Base-by-base conservation (phyloP, 192 early-diverging fungal species). In the Diversispora epigaea region DNA sequence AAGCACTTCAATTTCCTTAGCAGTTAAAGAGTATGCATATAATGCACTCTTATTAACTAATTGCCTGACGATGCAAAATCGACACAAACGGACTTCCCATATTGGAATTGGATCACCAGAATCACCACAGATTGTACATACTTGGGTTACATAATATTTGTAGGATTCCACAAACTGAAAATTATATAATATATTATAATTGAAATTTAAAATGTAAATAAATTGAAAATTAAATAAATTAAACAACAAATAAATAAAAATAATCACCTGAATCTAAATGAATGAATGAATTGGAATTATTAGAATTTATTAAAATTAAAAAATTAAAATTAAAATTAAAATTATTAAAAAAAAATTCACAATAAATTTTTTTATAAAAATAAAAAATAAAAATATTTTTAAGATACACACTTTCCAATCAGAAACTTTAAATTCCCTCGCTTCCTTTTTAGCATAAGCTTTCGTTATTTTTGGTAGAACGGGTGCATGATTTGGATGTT, bases 161-260 rank as follows among this genome's bases (percentile, higher is more conserved):
- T 64, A 75, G 10, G 73, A 52, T 75, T 75, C 73, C 4, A 75
- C 73, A 75, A 75, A 75, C 61, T 75, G 39, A 32, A 45, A 43
- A 55, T 40, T 17, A 40, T 17, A 14, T 15, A 63, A 41, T 4
- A 22, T n/a, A n/a, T n/a, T n/a, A n/a, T n/a, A n/a, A n/a, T n/a
- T n/a, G n/a, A 32, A 32, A 32, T 32, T 32, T 32, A 32, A 32
- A 32, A 32, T 32, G 25, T 32, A 32, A n/a, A 32, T 32, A 32
- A 32, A 32, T 1, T 32, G 25, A n/a, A n/a, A n/a, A n/a, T n/a
- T 32, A 32, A 32, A 1, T 1, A 32, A 32, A 32, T 32, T 32
- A 32, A 32, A 32, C 2, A 32, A 32, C 2, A 32, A 32, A 32
- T 32, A 1, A 32, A 32, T 32, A 32, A 32, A 32, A 3, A 19